phyloP scores from a whole-genome alignment of 768 basidiomycete species.

The Mycena albidolilacea region DNA sequence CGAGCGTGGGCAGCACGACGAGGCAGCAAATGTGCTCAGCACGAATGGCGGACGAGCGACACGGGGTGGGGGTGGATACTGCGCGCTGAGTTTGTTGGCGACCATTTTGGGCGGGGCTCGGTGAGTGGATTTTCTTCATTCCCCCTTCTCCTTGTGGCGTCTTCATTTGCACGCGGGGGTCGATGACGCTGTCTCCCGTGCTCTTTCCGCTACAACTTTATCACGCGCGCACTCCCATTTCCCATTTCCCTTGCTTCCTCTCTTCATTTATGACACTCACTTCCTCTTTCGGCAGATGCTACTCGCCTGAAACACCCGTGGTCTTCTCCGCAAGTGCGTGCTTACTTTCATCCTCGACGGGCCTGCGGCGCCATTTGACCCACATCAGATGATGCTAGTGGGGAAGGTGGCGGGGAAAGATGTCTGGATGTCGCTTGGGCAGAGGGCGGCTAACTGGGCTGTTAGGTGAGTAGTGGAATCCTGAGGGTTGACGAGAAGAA shows the following conservation, averaged over 20 bases:
- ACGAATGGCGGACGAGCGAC: neutral
- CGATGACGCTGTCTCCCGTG: conserved; percentile 3
- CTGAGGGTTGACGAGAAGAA: no score
- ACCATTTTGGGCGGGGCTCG: conserved; percentile 8
- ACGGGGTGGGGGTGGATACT: neutral
- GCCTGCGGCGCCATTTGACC: conserved; percentile 10
- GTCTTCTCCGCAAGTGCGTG: conserved; percentile 1
- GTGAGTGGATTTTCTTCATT: conserved; percentile 17
- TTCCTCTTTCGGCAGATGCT: conserved; percentile 12
- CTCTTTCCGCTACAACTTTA: conserved; percentile 4
- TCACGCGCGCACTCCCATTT: conserved; percentile 1
- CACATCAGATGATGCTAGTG: conserved; percentile 3
- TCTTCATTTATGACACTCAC: conserved; percentile 9
- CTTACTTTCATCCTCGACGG: conserved; percentile 8
- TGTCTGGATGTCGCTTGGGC: conserved; percentile 19
- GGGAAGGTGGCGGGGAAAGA: conserved; percentile 17
- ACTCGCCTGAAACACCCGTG: conserved; percentile 13
- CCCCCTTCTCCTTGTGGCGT: conserved; percentile 12
- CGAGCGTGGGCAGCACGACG: conserved; percentile 7
- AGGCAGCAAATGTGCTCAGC: neutral
- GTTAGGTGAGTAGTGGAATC: conserved; percentile 9
- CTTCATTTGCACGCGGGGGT: conserved; percentile 12
- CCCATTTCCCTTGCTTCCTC: neutral
- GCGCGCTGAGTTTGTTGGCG: conserved; percentile 14
- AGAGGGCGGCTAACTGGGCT: conserved; percentile 2